A percentile compares a stretch with the other conserved stretches of the same genome.
Conservation (phyloP, 169 alveolate species). For the Toxoplasma gondii region DNA sequence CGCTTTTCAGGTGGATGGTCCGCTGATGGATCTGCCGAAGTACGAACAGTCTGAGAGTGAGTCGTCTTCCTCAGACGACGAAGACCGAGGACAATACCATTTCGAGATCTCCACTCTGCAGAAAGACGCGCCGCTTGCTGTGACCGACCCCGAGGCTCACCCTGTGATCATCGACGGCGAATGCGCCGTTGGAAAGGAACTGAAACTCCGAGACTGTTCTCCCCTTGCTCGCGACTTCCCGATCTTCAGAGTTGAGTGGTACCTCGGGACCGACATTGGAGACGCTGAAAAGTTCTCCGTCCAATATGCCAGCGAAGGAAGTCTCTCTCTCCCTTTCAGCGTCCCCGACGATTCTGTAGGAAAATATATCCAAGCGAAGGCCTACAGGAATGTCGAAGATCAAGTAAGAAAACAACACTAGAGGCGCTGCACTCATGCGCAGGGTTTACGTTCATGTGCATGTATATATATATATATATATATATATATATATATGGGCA, state of each 20-base stretch:
- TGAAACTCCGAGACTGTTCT: not conserved
- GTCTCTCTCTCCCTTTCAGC: not conserved
- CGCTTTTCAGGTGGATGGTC: not conserved
- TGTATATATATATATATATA: not conserved
- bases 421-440: not conserved
- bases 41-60: not conserved
- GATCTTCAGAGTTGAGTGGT: constrained; percentile 5
- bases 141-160: constrained; percentile 13
- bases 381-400: constrained; percentile 47
- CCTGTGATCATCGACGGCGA: constrained; percentile 25
- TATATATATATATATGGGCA: not conserved
- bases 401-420: constrained; percentile 10
- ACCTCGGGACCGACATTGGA: not conserved
- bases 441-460: not conserved
- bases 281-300: not conserved
- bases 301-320: not conserved
- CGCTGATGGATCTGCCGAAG: not conserved
- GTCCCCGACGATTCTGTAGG: constrained; percentile 38
- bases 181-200: not conserved
- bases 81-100: not conserved
- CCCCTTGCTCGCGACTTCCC: not conserved
- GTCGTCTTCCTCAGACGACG: not conserved
- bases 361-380: constrained; percentile 36
- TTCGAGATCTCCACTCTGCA: not conserved
- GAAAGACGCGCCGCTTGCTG: not conserved